These are phyloP conservation scores for Linnemannia schmuckeri DNA, from an alignment of 192 early-diverging fungal species.

Conservation along the genomic window DNA sequence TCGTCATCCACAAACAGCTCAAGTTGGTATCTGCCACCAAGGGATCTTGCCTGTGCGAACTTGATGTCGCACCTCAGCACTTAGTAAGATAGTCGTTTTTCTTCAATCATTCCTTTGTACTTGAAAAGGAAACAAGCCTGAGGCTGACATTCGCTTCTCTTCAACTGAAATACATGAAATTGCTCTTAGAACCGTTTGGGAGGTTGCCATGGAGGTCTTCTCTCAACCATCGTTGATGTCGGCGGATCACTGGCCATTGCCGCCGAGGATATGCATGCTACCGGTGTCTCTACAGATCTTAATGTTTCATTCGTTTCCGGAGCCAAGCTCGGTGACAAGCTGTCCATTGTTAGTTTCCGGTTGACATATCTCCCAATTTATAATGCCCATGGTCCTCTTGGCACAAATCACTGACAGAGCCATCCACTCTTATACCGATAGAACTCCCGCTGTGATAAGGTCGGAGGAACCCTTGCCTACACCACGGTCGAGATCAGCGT, in stretches of 20 bases:
- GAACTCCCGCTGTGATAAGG: constrained; percentile 63
- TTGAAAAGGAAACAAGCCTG: background rate
- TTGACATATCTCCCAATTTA: background rate
- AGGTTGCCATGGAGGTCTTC: constrained; percentile 65
- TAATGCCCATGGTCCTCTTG: background rate
- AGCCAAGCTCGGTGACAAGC: constrained; percentile 58
- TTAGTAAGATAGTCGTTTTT: constrained; percentile 53
- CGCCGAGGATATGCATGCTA: constrained; percentile 62
- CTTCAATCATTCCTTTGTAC: background rate
- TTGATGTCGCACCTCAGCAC: constrained; percentile 62
- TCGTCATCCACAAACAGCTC: constrained; percentile 29
- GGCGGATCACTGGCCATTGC: constrained; percentile 69
- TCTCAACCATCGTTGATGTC: constrained; percentile 67
- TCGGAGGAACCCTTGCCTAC: constrained; percentile 69
- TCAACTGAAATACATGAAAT: background rate
- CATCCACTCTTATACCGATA: constrained; percentile 6
- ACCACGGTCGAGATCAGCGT: constrained; percentile 61
- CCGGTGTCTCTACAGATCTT: constrained; percentile 70
- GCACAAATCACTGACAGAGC: background rate
- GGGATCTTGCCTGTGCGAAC: constrained; percentile 56
- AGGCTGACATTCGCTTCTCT: background rate
- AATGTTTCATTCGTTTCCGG: constrained; percentile 67
- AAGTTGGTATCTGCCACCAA: constrained; percentile 52
- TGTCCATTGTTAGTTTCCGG: constrained; percentile 55
- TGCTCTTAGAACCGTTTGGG: constrained; percentile 61